Evolutionary conservation across 2,329 filamentous ascomycete species (phyloP), one percentile per base, ranked within the genome.

Genomic region (Beauveria caledonica): DNA sequence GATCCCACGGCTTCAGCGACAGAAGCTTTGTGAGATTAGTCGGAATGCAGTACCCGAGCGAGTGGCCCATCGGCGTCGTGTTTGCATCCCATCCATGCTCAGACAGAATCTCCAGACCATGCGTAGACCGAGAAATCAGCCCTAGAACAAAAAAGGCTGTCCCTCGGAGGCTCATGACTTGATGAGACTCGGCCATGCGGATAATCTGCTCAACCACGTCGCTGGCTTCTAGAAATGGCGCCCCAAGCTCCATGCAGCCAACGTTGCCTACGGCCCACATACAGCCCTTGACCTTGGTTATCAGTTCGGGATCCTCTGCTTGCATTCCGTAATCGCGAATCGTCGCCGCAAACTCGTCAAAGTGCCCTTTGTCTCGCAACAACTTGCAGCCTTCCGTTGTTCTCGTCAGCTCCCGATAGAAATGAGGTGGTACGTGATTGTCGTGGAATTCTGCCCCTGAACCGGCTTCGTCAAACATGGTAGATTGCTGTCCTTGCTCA

Each of bases 181-280:
- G 86, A 46, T 94, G 92, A 29, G 80, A 78, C 71, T 96, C 90
- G 1, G 94, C 94, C 70, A 99, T 97, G 64, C 86, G 81, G 51
- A 97, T 86, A 63, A 99, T 93, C 64, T 88, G 85, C 68, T 88
- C 85, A 19, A 97, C 91, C 42, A 97, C 91, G 65, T 97, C 90
- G 42, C 86, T 90, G 60, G 89, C 87, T 73, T 97, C 94, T 3
- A 99, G 80, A 71, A 99, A 99, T 0, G 92, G 92, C 1, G 93
- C 93, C 1, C 94, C 94, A 1, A 97, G 85, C 68, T 97, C 93
- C 92, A 99, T 97, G 0, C 92, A 97, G 0, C 94, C 94, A 42
- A 99, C 93, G 67, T 99, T 99, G 25, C 94, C 94, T 1, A 99
- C 92, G 0, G 94, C 94, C 94, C 94, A 99, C 52, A 99, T 79